These are phyloP conservation scores for Pharnaceum exiguum DNA, from an alignment of 148 eudicot genomes.

Conservation along the genomic window DNA sequence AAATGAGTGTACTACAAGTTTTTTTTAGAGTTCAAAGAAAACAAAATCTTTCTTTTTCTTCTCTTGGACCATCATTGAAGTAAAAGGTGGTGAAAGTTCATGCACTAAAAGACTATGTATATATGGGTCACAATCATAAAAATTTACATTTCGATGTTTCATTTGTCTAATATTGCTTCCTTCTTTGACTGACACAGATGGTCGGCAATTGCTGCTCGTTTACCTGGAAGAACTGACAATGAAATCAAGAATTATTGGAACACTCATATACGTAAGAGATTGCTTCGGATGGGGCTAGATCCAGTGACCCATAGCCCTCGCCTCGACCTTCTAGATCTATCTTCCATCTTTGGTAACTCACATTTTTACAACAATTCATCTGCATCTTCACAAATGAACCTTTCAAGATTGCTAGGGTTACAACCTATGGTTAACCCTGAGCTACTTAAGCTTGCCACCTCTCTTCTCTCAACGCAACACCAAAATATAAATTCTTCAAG, in stretches of 20 bases:
- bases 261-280: conserved; percentile 78
- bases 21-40: background rate
- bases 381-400: conserved; percentile 44
- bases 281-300: conserved; percentile 89
- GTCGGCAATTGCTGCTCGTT: conserved; percentile 90
- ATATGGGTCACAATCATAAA: conserved; percentile 14
- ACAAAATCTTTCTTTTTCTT: background rate
- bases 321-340: conserved; percentile 72
- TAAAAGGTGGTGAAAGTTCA: conserved; percentile 9
- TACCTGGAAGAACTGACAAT: conserved; percentile 93
- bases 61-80: conserved; percentile 21
- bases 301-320: conserved; percentile 95
- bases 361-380: conserved; percentile 36
- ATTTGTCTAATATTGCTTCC: conserved; percentile 15
- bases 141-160: conserved; percentile 3
- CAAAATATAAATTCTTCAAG: conserved; percentile 33
- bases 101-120: conserved; percentile 8
- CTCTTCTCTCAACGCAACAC: conserved; percentile 43
- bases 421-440: conserved; percentile 63
- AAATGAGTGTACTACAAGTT: conserved; percentile 5
- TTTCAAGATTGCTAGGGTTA: conserved; percentile 51
- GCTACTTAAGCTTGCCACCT: conserved; percentile 53
- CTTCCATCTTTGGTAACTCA: conserved; percentile 48
- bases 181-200: conserved; percentile 49
- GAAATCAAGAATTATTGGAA: conserved; percentile 98